Conservation (phyloP, 2,329 filamentous ascomycete genomes). For the Exophiala phaeomuriformis region DNA sequence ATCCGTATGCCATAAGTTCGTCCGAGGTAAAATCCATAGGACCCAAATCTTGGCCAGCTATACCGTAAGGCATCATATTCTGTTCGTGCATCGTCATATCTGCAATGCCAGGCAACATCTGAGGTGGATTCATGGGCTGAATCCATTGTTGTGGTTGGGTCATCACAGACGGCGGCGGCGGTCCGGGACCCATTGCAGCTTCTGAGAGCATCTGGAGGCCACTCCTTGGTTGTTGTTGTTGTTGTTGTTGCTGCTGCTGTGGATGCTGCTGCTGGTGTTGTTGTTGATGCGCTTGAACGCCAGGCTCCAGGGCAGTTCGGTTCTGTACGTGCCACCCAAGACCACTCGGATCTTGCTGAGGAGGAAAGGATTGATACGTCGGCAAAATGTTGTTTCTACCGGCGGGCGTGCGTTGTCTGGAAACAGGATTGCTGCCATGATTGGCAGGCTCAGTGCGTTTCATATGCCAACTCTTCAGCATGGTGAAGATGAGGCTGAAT, state of each 20-base stretch:
- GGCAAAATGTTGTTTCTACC: constrained; percentile 3
- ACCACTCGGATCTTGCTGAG: constrained; percentile 16
- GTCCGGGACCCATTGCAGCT: constrained; percentile 25
- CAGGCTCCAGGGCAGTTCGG: constrained; percentile 11
- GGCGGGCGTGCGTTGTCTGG: constrained; percentile 18
- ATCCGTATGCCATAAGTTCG: constrained; percentile 27
- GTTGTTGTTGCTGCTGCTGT: neutral
- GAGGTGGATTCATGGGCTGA: constrained; percentile 17
- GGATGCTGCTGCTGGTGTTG: neutral
- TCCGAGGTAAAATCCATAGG: constrained; percentile 25
- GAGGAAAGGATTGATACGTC: constrained; percentile 13
- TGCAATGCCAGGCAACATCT: constrained; percentile 19
- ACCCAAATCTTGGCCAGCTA: constrained; percentile 18
- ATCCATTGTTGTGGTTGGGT: constrained; percentile 20
- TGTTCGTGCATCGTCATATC: constrained; percentile 16
- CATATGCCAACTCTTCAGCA: constrained; percentile 63
- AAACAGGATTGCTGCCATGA: constrained; percentile 13
- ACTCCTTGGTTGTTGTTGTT: constrained; percentile 12
- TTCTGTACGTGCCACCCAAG: constrained; percentile 17
- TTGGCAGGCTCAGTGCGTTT: constrained; percentile 32
- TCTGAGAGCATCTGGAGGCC: constrained; percentile 28
- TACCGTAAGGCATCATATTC: constrained; percentile 25
- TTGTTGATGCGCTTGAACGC: constrained; percentile 7
- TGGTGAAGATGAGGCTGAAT: constrained; percentile 62
- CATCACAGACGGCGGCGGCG: constrained; percentile 11